Evolutionary conservation across 2,329 filamentous ascomycete species (phyloP), one percentile per base, ranked within the genome.

Genomic region (Cladosporium velox): DNA sequence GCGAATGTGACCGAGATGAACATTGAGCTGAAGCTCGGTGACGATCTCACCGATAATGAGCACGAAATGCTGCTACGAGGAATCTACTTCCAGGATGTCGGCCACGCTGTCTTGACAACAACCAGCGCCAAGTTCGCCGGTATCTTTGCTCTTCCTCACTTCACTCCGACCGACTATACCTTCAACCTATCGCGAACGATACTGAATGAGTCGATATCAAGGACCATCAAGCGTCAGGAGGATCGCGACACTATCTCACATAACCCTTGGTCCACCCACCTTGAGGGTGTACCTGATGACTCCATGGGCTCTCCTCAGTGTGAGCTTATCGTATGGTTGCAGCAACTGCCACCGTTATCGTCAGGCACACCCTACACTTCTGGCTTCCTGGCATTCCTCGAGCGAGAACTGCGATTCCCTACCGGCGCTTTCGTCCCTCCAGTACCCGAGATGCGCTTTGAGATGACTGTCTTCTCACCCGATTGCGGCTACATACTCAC

Each of bases 81-180:
- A 3, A 85, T 96, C 4, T 94, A 98, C 80, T 96, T 93, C 83
- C 88, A 90, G 44, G 85, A 86, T n/a, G 87, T 90, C 68, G 95
- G 95, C 1, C 86, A 88, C 15, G 87, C 95, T 59, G 81, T 98
- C 41, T 81, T 98, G 75, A 91, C 90, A 1, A 97, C 94, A 0
- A 94, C 93, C 58, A 97, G 93, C 77, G 91, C 97, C 75, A 97
- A 96, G 81, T 85, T 95, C 74, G 88, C 90, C n/a, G 93, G 95
- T 52, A 89, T 98, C 65, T 96, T 96, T 76, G 91, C 89, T 2
- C 81, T 98, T 57, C 93, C 95, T 30, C 93, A 98, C 77, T 85
- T 99, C 61, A 84, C 91, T 0, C 85, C 91, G 18, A 86, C 84
- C 6, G 74, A 80, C 26, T 79, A 82, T 65, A 80, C 82, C 2